Conservation (phyloP, 345 rosid species). For the Eucalyptus tenuipes region DNA sequence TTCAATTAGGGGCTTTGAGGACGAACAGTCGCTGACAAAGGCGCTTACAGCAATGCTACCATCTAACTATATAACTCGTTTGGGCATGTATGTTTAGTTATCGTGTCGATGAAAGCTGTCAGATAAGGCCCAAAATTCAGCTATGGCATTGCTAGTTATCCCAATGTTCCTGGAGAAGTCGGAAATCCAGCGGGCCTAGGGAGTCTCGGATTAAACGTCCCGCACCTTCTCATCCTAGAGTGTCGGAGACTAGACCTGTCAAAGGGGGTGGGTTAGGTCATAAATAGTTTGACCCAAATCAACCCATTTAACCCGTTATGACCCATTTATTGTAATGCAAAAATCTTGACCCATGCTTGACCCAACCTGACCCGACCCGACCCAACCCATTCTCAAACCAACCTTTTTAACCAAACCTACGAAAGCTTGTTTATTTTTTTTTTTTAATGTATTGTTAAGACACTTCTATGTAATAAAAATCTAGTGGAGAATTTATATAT, state of each 20-base stretch:
- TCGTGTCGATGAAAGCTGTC: not conserved
- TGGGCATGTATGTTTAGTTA: not conserved
- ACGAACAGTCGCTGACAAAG: not conserved
- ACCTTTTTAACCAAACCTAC: accelerated
- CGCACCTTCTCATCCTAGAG: not conserved
- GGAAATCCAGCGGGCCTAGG: not conserved
- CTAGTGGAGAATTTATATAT: no score
- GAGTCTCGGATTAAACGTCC: not conserved
- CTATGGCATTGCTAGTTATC: not conserved
- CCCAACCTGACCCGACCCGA: accelerated
- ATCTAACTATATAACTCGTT: not conserved
- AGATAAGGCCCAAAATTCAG: not conserved
- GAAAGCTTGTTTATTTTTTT: accelerated
- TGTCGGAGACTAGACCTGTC: not conserved
- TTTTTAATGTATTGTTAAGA: accelerated
- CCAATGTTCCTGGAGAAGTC: not conserved
- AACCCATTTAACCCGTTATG: accelerated
- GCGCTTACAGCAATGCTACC: not conserved
- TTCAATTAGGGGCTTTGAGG: not conserved
- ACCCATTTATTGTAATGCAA: accelerated
- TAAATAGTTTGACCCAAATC: accelerated
- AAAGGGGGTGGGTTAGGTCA: accelerated
- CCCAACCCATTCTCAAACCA: no score
- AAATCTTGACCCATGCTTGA: accelerated
- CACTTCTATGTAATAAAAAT: no score